Base-by-base conservation (phyloP, 768 basidiomycete genomes). In the Pulveroboletus frians region DNA sequence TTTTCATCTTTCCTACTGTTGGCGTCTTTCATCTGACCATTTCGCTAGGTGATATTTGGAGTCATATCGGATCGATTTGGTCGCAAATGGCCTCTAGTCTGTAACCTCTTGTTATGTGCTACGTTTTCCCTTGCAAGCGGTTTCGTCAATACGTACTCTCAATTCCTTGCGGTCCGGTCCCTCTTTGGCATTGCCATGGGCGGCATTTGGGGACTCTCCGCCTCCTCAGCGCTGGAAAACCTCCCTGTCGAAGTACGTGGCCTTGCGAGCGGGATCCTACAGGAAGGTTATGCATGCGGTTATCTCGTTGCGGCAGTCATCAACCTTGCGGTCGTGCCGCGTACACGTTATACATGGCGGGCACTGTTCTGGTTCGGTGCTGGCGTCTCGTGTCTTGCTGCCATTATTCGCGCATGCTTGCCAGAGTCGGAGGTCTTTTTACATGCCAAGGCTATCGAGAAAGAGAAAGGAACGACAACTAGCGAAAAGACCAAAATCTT, bases 131-230 rank as follows among this genome's bases (percentile, higher is more conserved):
- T 96, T 18, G 88, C 83, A 0, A 81, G 83, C 1, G 84, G 88
- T 23, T 97, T 94, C 68, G 82, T 83, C 37, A 75, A 84, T 15
- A 90, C 83, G 0, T 97, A 80, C 69, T 29, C 51, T 0, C 75
- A 85, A 53, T 98, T 98, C 72, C 78, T 97, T 21, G 92, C 79
- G 14, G 74, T 92, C 5, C 79, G 93, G 6, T 78, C 84, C 2
- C 74, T 96, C 38, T 94, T 93, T 62, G 91, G 91, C 52, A 78
- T 92, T 43, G 85, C 83, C 1, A 91, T 92, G 89, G 89, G 90
- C 30, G 89, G 89, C 0, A 78, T 95, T 39, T 95, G 92, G 91
- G 91, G 92, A 15, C 71, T 92, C 27, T 78, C 90, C 0, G 74
- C 88, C 1, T 77, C 89, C 0, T 92, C 88, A 0, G 84, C 88